Evolutionary conservation across 2,329 filamentous ascomycete species (phyloP).

Genomic region (Colletotrichum orbiculare): DNA sequence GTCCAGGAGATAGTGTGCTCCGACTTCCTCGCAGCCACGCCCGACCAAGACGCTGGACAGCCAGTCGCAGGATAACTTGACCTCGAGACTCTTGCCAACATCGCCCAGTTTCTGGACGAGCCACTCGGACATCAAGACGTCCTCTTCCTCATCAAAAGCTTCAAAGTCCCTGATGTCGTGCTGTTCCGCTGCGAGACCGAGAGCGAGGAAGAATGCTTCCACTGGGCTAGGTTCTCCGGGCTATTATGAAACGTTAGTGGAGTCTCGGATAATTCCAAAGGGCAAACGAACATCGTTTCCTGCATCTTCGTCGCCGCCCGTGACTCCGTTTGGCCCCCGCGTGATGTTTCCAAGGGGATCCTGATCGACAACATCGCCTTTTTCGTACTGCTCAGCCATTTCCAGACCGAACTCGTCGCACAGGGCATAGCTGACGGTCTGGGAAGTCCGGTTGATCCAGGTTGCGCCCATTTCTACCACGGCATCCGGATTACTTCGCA

Average conservation of each 20-base stretch:
- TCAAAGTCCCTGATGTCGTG: constrained; percentile 15
- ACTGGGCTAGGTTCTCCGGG: not conserved
- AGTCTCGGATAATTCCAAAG: too few species aligned
- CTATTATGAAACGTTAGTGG: too few species aligned
- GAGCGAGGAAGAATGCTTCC: not conserved
- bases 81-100: constrained; percentile 3
- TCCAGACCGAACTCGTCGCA: constrained; percentile 32
- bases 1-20: constrained; percentile 39
- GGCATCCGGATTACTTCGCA: constrained; percentile 9
- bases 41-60: constrained; percentile 35
- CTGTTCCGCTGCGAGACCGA: not conserved
- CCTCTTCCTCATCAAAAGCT: constrained; percentile 2
- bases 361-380: constrained; percentile 27
- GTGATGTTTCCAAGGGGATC: not conserved
- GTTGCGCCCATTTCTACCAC: constrained; percentile 35
- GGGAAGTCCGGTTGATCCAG: constrained; percentile 37
- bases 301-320: not conserved
- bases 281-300: too few species aligned
- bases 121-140: constrained; percentile 17
- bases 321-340: not conserved
- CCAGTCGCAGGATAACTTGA: not conserved
- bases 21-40: constrained; percentile 38
- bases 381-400: constrained; percentile 26
- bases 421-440: constrained; percentile 20
- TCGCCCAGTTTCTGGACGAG: not conserved